phyloP scores from a whole-genome alignment of 75 land plant species.

The Pinus tabuliformis region DNA sequence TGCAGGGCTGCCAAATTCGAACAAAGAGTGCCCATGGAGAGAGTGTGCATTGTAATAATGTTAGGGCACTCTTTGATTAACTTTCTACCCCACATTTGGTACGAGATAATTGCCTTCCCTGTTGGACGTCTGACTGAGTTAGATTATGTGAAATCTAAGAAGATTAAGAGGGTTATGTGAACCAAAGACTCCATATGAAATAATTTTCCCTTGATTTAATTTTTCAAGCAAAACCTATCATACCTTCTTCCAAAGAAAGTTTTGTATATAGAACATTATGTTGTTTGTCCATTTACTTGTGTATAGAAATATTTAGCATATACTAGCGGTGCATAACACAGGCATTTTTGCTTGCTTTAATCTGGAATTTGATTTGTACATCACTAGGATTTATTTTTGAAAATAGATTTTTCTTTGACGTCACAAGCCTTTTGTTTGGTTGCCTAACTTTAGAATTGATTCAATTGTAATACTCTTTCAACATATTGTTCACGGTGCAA shows the following conservation, averaged over 20 bases:
- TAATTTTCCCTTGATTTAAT: too few relatives aligned
- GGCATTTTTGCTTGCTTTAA: constrained; percentile 38
- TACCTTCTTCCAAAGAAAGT: too few relatives aligned
- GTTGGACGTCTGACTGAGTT: constrained; percentile 79
- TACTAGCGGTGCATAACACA: too few relatives aligned
- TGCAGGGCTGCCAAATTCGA: constrained; percentile 93
- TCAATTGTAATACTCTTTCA: too few relatives aligned
- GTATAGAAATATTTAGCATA: too few relatives aligned
- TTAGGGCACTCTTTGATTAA: constrained; percentile 95
- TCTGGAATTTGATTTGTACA: constrained; percentile 86
- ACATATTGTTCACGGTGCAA: constrained; percentile 80
- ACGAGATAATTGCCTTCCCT: constrained; percentile 91
- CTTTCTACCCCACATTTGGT: constrained; percentile 94
- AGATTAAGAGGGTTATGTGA: constrained; percentile 80
- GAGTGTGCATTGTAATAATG: constrained; percentile 92
- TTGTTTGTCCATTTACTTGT: too few relatives aligned
- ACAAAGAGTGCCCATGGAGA: constrained; percentile 97
- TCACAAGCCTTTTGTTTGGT: too few relatives aligned
- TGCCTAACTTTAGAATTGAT: too few relatives aligned
- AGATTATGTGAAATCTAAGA: constrained; percentile 87
- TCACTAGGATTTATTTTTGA: constrained; percentile 74
- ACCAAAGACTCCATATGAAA: constrained; percentile 67
- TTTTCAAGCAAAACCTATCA: too few relatives aligned
- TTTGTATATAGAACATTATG: too few relatives aligned
- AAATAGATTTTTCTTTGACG: too few relatives aligned